phyloP scores from a whole-genome alignment of 2,329 filamentous ascomycete species.

The Curvularia sp. region DNA sequence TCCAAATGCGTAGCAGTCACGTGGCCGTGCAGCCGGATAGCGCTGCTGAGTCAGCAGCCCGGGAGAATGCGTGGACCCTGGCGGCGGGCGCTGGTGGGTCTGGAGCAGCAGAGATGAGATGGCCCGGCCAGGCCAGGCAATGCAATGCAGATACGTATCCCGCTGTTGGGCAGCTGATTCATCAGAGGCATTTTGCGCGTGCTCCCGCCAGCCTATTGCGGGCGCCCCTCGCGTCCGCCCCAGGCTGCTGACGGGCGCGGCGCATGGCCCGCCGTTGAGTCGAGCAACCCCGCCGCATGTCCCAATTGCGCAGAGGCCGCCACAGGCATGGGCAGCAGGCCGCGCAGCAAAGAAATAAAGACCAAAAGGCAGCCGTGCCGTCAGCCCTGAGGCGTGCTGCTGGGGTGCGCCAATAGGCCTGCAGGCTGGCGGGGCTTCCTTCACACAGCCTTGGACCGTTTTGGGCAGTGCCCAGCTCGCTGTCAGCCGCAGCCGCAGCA shows the following conservation, averaged over 20 bases:
- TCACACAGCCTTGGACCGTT: slow-evolving; percentile 28
- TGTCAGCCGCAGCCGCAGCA: slow-evolving; percentile 40
- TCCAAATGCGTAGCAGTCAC: too few relatives aligned
- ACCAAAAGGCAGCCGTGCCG: not conserved
- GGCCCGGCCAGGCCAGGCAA: too few relatives aligned
- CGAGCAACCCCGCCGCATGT: slow-evolving; percentile 22
- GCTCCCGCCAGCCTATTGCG: too few relatives aligned
- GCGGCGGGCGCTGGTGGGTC: slow-evolving; percentile 11
- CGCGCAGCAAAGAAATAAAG: not conserved
- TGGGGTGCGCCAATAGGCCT: too few relatives aligned
- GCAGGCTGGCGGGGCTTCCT: slow-evolving; percentile 18
- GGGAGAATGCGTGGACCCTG: slow-evolving; percentile 13
- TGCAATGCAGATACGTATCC: too few relatives aligned
- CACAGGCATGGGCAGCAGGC: not conserved
- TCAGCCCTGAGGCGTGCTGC: slow-evolving; percentile 9
- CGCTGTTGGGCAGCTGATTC: not conserved
- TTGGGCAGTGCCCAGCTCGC: slow-evolving; percentile 30
- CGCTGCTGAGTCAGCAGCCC: not conserved
- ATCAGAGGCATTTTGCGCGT: not conserved
- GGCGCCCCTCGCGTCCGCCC: not conserved
- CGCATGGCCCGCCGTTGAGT: slow-evolving; percentile 18
- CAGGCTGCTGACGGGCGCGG: slow-evolving; percentile 18
- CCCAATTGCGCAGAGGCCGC: not conserved
- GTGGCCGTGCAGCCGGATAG: not conserved
- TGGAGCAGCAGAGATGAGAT: too few relatives aligned